A percentile compares a stretch with the other conserved stretches of the same genome.
Conservation (phyloP, 1,284 basidiomycete genomes). For the Ceratobasidium sp. region DNA sequence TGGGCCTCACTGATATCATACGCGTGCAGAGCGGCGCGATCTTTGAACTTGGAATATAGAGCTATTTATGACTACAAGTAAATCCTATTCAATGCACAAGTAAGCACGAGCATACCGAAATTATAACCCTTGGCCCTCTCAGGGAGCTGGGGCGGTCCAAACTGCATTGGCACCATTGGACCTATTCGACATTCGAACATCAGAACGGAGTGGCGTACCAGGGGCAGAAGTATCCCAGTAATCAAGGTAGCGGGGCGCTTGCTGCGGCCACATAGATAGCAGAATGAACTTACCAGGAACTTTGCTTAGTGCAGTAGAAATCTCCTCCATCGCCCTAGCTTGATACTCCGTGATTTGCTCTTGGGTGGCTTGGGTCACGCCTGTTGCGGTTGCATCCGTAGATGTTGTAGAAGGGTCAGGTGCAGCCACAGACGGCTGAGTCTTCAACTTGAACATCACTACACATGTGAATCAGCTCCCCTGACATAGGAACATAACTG, state of each 20-base stretch:
- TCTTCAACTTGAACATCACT: slow-evolving; percentile 39
- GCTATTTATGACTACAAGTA: slow-evolving; percentile 10
- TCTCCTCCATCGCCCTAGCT: slow-evolving; percentile 11
- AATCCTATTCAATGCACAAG: background rate
- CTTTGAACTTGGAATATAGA: slow-evolving; percentile 32
- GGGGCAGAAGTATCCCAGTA: background rate
- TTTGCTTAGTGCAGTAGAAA: slow-evolving; percentile 25
- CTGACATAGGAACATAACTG: background rate
- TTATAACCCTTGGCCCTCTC: slow-evolving; percentile 36
- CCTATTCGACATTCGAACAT: background rate
- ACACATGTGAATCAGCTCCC: background rate
- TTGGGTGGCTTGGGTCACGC: slow-evolving; percentile 29
- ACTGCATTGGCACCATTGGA: slow-evolving; percentile 29
- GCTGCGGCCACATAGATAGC: background rate
- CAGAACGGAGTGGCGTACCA: background rate
- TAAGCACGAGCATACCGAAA: slow-evolving; percentile 8
- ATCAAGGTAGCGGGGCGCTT: background rate
- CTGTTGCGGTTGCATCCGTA: slow-evolving; percentile 28
- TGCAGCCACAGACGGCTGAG: slow-evolving; percentile 9
- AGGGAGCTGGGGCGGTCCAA: slow-evolving; percentile 23
- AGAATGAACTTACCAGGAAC: slow-evolving; percentile 26
- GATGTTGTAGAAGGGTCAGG: background rate
- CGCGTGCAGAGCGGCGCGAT: slow-evolving; percentile 7
- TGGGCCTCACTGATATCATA: slow-evolving; percentile 36
- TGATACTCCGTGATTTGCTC: slow-evolving; percentile 22